Evolutionary conservation across 2,329 filamentous ascomycete genomes (phyloP), one percentile per base, ranked within the genome.

Genomic region (Cladophialophora immunda): DNA sequence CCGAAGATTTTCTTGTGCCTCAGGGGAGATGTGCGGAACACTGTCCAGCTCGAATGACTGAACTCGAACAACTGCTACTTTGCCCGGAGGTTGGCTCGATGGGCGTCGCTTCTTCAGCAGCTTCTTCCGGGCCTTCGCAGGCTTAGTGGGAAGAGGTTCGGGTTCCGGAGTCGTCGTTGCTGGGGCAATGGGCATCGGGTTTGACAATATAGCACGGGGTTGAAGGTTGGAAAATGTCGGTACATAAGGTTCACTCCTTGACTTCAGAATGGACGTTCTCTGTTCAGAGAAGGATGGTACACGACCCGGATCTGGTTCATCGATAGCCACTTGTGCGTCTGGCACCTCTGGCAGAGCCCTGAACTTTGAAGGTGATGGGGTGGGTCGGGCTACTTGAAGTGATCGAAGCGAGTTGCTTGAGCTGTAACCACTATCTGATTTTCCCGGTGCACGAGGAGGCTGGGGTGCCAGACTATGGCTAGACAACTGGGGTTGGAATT

Each of bases 351-450:
- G 50, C 19, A 62, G 30, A 22, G 55, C 56, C 38, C 53, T 19
- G 15, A 25, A 47, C 17, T 63, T 50, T 25, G 54, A 7, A 30
- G 53, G 30, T 22, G 60, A 19, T 27, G 60, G 27, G 34, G 36
- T 52, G 17, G 15, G 17, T 27, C 62, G 66, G 15, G 53, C 25
- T 25, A 57, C 52, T 58, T 63, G 58, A 41, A 69, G 47, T 22
- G 65, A 69, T 27, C 64, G 62, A 15, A 72, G 57, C 9, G 73
- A 74, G 27, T 61, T 66, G 38, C 60, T 67, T 15, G 73, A 74
- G 62, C 70, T 71, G 65, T 74, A 74, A 25, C 73, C 73, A 62
- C 70, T 72, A 38, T 74, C 73, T 47, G 68, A 70, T 27, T 73
- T 72, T 53, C 61, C 58, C 13, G 64, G 38, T 2, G 58, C 36